Evolutionary conservation across 495 filamentous ascomycete genomes (phyloP).

Genomic region (Penicillium antarcticum): DNA sequence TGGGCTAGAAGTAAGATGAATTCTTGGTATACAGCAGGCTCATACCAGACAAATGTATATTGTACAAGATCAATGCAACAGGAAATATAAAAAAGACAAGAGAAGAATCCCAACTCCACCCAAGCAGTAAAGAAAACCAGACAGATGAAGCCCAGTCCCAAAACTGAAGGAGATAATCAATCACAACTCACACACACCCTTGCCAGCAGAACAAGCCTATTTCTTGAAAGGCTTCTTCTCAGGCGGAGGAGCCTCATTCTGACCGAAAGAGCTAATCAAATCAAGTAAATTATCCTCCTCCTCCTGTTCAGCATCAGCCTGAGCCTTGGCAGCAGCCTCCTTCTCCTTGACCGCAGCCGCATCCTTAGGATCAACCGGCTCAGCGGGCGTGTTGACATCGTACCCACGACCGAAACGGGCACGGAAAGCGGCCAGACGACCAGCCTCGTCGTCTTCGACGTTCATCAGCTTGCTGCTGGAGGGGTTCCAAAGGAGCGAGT

Average conservation of each 20-base stretch:
- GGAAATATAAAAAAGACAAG: constrained; percentile 10
- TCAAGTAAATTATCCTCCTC: constrained; percentile 62
- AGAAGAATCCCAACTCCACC: constrained; percentile 18
- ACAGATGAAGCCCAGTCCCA: background rate
- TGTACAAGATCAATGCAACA: constrained; percentile 24
- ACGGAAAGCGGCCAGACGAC: constrained; percentile 80
- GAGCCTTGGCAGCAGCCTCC: constrained; percentile 29
- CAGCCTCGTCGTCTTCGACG: constrained; percentile 94
- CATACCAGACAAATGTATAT: constrained; percentile 24
- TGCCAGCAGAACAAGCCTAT: background rate
- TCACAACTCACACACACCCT: background rate
- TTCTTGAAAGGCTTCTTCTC: constrained; percentile 25
- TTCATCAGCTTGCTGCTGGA: constrained; percentile 70
- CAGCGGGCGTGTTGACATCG: constrained; percentile 55
- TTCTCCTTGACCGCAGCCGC: constrained; percentile 28
- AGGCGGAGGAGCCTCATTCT: constrained; percentile 30
- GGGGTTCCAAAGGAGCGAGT: constrained; percentile 89
- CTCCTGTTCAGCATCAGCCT: constrained; percentile 34
- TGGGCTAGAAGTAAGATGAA: constrained; percentile 1
- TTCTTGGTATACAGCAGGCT: constrained; percentile 11
- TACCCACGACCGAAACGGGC: constrained; percentile 77
- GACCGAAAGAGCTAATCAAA: constrained; percentile 64
- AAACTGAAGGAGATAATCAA: background rate
- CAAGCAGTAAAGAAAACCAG: constrained; percentile 4
- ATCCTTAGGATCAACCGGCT: constrained; percentile 13